These are phyloP conservation scores for Teratosphaeria pseudoeucalypti DNA, from an alignment of 2,329 filamentous ascomycete species.

Conservation along the genomic window DNA sequence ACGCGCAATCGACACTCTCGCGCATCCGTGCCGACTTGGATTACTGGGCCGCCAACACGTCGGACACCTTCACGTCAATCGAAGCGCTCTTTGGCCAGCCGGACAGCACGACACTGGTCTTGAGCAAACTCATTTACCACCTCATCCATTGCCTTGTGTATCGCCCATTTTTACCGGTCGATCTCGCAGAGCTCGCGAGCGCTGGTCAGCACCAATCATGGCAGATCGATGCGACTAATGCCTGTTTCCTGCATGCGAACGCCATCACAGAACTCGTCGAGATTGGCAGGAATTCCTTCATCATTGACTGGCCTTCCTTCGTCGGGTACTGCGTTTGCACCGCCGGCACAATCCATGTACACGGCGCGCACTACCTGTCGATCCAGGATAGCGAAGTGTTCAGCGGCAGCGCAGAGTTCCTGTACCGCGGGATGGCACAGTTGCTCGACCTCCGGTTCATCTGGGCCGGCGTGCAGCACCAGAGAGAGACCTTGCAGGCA, in stretches of 20 bases:
- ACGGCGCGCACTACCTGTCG: constrained; percentile 68
- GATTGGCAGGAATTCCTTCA: constrained; percentile 60
- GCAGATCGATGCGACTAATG: constrained; percentile 84
- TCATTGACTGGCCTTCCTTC: constrained; percentile 77
- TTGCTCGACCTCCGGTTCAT: constrained; percentile 62
- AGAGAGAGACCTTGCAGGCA: constrained; percentile 65
- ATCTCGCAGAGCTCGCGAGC: constrained; percentile 68
- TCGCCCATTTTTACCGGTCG: constrained; percentile 74
- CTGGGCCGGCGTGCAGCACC: constrained; percentile 71
- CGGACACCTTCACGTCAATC: constrained; percentile 67
- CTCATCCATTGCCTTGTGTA: constrained; percentile 80
- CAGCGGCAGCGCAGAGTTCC: constrained; percentile 57
- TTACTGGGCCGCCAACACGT: constrained; percentile 72
- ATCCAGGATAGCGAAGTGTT: constrained; percentile 50
- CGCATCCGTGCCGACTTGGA: constrained; percentile 79
- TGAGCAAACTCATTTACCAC: constrained; percentile 81
- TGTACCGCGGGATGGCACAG: constrained; percentile 70
- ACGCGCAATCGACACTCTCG: constrained; percentile 72
- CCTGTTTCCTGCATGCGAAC: constrained; percentile 79
- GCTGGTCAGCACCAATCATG: constrained; percentile 79
- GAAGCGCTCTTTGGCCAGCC: constrained; percentile 65
- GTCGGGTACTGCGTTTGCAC: constrained; percentile 80
- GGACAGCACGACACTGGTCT: constrained; percentile 66
- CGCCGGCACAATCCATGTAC: constrained; percentile 78
- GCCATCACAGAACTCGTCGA: constrained; percentile 76